Evolutionary conservation across 2,329 filamentous ascomycete species (phyloP), one percentile per base, ranked within the genome.

Genomic region (Zalaria obscura): DNA sequence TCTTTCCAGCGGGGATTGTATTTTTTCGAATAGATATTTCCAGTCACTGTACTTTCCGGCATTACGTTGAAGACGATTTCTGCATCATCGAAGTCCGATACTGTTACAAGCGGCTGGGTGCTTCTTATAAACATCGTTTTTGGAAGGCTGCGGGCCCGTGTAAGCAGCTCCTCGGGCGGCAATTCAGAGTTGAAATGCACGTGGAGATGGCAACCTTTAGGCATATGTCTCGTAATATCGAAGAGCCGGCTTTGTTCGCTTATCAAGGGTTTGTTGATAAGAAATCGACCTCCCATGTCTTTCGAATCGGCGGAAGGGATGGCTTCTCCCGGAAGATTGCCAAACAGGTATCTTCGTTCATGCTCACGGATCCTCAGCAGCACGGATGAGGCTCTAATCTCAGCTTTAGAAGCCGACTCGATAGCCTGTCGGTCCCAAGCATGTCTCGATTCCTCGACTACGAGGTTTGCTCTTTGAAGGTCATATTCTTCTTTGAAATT

Each of bases 131-230:
- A 83, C 78, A 87, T 84, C 48, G 71, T 72, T 1, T 69, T 53
- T 66, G 43, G 39, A 36, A 78, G 75, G 7, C 32, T 42, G 7
- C 62, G 55, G 47, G 65, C 64, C 65, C 72, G 48, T 64, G 73
- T 49, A 66, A 86, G 64, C 18, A 86, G 63, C 4, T 76, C 67
- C 2, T 65, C 56, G 6, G 80, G 78, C 9, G 67, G 63, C 4
- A 86, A 63, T 45, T 80, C 83, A n/a, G 81, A 72, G 55, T 86
- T 87, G 66, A 83, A 86, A 57, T 87, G 82, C 25, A 85, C 72
- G 56, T 87, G 82, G 25, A 86, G 64, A 54, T 86, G 78, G 0
- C 72, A 72, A 2, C 80, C 82, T 57, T 87, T 87, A 35, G 82
- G 82, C 65, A 83, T 72, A 43, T 57, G 54, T 28, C 62, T 63